Percentiles rank a stretch among this genome's conserved stretches.
These are phyloP conservation scores for Teratosphaeria destructans DNA, from an alignment of 2,329 filamentous ascomycete species.

Conservation along the genomic window DNA sequence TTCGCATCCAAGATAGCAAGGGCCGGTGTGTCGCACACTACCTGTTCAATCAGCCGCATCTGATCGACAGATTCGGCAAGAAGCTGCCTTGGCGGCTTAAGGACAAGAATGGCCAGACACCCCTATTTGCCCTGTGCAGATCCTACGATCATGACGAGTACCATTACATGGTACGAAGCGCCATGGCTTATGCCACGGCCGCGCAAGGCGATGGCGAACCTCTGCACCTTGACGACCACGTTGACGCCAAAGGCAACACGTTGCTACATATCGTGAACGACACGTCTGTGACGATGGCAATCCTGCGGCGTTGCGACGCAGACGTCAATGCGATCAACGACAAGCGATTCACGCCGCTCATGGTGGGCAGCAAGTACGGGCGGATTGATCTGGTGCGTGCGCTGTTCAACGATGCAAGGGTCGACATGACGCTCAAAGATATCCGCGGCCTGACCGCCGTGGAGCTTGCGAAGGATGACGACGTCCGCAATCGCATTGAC, in stretches of 20 bases:
- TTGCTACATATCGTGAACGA: conserved; percentile 93
- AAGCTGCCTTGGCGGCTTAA: conserved; percentile 80
- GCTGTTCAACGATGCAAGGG: conserved; percentile 76
- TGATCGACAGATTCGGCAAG: conserved; percentile 67
- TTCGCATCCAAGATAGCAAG: conserved; percentile 67
- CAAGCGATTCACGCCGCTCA: conserved; percentile 85
- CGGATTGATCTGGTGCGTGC: conserved; percentile 84
- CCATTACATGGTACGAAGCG: conserved; percentile 73
- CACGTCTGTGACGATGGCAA: conserved; percentile 59
- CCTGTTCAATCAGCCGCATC: conserved; percentile 75
- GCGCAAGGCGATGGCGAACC: conserved; percentile 67
- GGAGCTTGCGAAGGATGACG: conserved; percentile 94
- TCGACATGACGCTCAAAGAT: conserved; percentile 77
- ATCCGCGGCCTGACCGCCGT: conserved; percentile 83
- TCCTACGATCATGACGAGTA: conserved; percentile 92
- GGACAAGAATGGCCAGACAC: conserved; percentile 97
- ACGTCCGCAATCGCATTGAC: conserved; percentile 91
- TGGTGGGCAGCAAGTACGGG: conserved; percentile 98
- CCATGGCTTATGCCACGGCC: conserved; percentile 60
- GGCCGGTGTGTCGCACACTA: conserved; percentile 92
- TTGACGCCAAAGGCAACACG: conserved; percentile 88
- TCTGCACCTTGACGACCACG: conserved; percentile 85
- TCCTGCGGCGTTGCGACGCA: conserved; percentile 79
- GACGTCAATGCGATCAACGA: conserved; percentile 94
- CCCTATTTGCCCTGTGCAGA: conserved; percentile 84